Evolutionary conservation across 2,329 filamentous ascomycete genomes (phyloP).

Genomic region (Cladosporium sp.): DNA sequence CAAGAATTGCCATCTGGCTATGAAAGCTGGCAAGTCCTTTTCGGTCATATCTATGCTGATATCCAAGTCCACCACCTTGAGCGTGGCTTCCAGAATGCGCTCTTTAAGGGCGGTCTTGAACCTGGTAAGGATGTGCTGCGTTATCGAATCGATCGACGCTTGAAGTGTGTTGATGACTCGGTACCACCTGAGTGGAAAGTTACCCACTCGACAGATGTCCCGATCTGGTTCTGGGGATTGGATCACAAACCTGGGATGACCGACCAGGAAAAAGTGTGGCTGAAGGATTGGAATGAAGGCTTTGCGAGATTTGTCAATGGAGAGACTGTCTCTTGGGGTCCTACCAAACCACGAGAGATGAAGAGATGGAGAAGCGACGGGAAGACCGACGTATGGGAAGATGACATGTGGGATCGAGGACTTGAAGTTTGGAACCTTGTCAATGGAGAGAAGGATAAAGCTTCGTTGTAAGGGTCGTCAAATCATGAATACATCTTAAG

Average conservation of each 20-base stretch:
- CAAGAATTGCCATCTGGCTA: constrained; percentile 35
- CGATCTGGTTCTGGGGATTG: constrained; percentile 56
- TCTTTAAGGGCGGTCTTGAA: constrained; percentile 38
- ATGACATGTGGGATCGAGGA: constrained; percentile 45
- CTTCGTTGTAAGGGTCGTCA: background rate
- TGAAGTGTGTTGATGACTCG: constrained; percentile 41
- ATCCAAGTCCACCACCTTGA: constrained; percentile 53
- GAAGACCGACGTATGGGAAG: constrained; percentile 42
- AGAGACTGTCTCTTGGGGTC: constrained; percentile 38
- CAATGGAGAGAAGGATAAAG: background rate
- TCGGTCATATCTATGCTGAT: constrained; percentile 53
- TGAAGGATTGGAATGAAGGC: constrained; percentile 36
- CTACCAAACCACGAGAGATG: constrained; percentile 34
- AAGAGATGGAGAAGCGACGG: constrained; percentile 46
- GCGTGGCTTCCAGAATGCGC: constrained; percentile 46
- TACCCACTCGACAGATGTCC: constrained; percentile 52
- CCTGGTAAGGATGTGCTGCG: constrained; percentile 45
- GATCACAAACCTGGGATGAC: constrained; percentile 36
- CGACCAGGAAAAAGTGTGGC: constrained; percentile 41
- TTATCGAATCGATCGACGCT: constrained; percentile 54
- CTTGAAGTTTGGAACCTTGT: constrained; percentile 43
- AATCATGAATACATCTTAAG: background rate
- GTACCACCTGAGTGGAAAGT: constrained; percentile 49
- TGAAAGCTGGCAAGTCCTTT: constrained; percentile 48
- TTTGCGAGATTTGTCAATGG: constrained; percentile 40